Conservation (phyloP, 768 basidiomycete species). For the Dacryopinax spathularia region DNA sequence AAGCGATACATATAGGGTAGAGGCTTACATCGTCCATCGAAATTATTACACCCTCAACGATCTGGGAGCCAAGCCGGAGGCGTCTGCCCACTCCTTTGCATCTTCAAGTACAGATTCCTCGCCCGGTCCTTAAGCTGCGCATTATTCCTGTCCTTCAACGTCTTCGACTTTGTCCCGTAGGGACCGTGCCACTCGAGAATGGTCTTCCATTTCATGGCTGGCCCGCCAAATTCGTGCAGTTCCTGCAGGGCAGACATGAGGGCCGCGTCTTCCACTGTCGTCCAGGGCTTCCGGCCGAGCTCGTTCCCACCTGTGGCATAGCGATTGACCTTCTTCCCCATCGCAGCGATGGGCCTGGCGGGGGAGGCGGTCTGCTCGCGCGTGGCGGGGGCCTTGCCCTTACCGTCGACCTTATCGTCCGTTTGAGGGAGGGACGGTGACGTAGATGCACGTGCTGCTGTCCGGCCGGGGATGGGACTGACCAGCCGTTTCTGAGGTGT, state of each 20-base stretch:
- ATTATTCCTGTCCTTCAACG: not conserved
- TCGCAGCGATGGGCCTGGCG: not conserved
- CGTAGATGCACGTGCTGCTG: too few species aligned
- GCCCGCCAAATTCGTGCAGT: not conserved
- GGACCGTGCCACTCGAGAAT: not conserved
- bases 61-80: not conserved
- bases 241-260: not conserved
- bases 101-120: not conserved
- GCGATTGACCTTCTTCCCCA: not conserved
- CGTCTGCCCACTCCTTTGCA: not conserved
- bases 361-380: not conserved
- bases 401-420: not conserved
- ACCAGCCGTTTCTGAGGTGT: not conserved
- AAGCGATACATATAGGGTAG: not conserved
- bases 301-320: conserved; percentile 1
- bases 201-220: not conserved
- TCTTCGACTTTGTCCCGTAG: not conserved
- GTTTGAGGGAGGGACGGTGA: too few species aligned
- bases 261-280: not conserved
- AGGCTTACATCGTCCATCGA: too few species aligned
- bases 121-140: not conserved
- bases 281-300: not conserved
- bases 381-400: not conserved
- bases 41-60: not conserved
- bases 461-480: not conserved